phyloP scores from a whole-genome alignment of 768 basidiomycete species.

The Chalciporus chontae region DNA sequence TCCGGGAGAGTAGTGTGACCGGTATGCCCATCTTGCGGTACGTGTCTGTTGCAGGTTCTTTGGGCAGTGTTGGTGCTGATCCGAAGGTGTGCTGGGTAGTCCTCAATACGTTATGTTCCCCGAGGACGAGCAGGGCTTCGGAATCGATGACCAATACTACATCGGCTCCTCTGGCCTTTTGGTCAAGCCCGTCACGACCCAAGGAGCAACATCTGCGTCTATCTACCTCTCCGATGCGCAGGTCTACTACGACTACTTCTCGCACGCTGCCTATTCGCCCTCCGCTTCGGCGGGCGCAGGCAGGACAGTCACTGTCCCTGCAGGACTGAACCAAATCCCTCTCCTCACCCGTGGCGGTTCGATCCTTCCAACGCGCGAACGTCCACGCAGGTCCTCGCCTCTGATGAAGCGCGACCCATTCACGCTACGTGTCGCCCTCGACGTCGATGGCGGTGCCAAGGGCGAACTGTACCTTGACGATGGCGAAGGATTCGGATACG shows the following conservation, averaged over 20 bases:
- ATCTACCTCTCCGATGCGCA: slow-evolving; percentile 89
- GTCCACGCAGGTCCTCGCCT: slow-evolving; percentile 79
- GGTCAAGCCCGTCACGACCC: slow-evolving; percentile 83
- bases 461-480: slow-evolving; percentile 97
- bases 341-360: slow-evolving; percentile 88
- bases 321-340: slow-evolving; percentile 78
- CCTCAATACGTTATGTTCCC: slow-evolving; percentile 98
- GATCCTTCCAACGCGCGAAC: slow-evolving; percentile 82
- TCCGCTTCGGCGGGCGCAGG: slow-evolving; percentile 43
- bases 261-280: slow-evolving; percentile 62
- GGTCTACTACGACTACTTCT: slow-evolving; percentile 95
- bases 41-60: slow-evolving; percentile 14
- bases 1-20: slow-evolving; percentile 78
- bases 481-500: slow-evolving; percentile 77
- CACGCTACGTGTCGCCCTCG: slow-evolving; percentile 82
- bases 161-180: slow-evolving; percentile 85
- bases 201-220: slow-evolving; percentile 62
- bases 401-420: slow-evolving; percentile 92
- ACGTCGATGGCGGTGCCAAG: slow-evolving; percentile 50
- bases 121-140: slow-evolving; percentile 78
- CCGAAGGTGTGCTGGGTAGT: slow-evolving; percentile 36
- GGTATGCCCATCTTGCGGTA: slow-evolving; percentile 85
- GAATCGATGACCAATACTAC: slow-evolving; percentile 92
- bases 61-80: not conserved
- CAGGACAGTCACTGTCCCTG: slow-evolving; percentile 69